Base-by-base conservation (phyloP, 1,284 basidiomycete species). In the Termitomyces sp. region DNA sequence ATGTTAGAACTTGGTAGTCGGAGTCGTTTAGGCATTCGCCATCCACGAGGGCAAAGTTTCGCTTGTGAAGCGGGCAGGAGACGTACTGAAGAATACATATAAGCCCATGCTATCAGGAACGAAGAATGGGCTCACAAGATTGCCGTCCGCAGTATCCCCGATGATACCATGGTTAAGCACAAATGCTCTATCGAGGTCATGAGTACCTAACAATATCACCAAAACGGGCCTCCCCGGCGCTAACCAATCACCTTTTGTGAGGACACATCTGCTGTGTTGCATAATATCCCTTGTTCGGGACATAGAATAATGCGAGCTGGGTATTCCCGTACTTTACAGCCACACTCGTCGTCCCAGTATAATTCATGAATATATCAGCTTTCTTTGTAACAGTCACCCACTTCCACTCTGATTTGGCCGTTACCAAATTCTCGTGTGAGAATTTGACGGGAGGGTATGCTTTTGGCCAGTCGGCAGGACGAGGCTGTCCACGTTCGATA, bases 381-480 rank as follows among this genome's bases (percentile, higher is more conserved):
- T 75, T 66, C 24, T 66, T 72, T 8, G 80, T 82, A 28, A 89
- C 64, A 18, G 68, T 70, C 8, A 73, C 64, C 84, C 85, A 90
- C 51, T 69, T 70, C 87, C 86, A 90, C 28, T 78, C 63, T 1
- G 67, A 66, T 50, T 77, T 80, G 0, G 77, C 76, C 1, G 68
- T 67, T 3, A 53, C 60, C 10, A 81, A 68, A 2, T 72, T 70
- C 1, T 37, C 34, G 7, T 67, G 57, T 16, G 68, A 64, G 14
- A 84, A 68, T 52, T 77, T 77, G 26, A 78, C 68, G 0, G 80
- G 66, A 5, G 78, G 72, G 33, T 76, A 74, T 19, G 73, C 71
- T 62, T 81, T 81, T 1, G 84, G 78, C 88, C 87, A 90, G 58
- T 88, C 77, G 6, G 83, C 84, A 2, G 87, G 85, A 30, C 86